Evolutionary conservation across 495 filamentous ascomycete species (phyloP).

Genomic region (Aspergillus haitiensis): DNA sequence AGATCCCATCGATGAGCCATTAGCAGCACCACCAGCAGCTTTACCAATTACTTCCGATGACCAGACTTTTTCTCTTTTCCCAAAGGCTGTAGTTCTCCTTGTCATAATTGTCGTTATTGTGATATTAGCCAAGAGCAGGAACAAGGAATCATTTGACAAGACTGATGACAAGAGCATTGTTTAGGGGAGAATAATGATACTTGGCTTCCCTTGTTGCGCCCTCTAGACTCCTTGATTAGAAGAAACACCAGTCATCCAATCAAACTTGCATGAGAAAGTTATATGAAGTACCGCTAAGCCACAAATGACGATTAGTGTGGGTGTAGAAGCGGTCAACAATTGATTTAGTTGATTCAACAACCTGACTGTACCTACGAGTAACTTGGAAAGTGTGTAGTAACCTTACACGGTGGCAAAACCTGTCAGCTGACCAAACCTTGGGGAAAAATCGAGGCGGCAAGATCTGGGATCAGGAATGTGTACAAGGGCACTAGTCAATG

Average conservation of each 20-base stretch:
- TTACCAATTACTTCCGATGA: conserved; percentile 11
- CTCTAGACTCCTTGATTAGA: background rate
- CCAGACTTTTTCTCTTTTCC: conserved; percentile 17
- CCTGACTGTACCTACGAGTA: background rate
- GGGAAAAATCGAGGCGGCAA: conserved; percentile 11
- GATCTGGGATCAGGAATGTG: background rate
- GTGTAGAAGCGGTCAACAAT: conserved; percentile 13
- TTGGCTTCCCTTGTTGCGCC: background rate
- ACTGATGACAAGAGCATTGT: conserved; percentile 22
- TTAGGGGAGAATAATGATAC: background rate
- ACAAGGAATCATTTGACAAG: conserved; percentile 10
- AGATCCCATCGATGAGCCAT: conserved; percentile 21
- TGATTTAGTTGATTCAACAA: background rate
- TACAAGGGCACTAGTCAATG: background rate
- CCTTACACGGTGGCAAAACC: conserved; percentile 11
- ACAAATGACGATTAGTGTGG: background rate
- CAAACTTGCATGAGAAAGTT: background rate
- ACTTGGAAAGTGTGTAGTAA: background rate
- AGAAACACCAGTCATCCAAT: background rate
- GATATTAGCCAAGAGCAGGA: conserved; percentile 15
- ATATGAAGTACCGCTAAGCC: background rate
- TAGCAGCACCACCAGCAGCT: conserved; percentile 21
- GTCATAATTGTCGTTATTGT: conserved; percentile 21
- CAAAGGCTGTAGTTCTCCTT: conserved; percentile 16
- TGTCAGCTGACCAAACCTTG: conserved; percentile 16